Evolutionary conservation across 2,329 filamentous ascomycete species (phyloP), one percentile per base, ranked within the genome.

Genomic region (Leptographium galeiforme): DNA sequence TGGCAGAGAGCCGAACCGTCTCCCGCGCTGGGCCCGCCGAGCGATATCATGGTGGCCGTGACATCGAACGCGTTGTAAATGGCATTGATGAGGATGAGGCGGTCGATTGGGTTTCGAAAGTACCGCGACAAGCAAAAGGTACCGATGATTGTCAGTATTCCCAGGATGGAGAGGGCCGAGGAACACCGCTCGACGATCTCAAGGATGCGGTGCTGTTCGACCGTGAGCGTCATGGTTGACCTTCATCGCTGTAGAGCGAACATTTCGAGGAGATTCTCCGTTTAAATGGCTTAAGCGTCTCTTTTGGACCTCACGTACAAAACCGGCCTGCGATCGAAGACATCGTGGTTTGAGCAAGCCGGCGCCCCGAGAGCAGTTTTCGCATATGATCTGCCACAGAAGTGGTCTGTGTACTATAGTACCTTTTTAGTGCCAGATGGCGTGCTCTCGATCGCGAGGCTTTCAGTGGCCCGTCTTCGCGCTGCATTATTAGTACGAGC

Each of bases 61-160:
- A 67, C 66, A 52, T 70, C 68, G 52, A 67, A 61, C 10, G 64
- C 52, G 46, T 68, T 68, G 58, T 63, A 68, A 47, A 67, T 64
- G 19, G 67, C 61, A 57, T 68, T 68, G 57, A 67, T 65, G 44
- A 68, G 63, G 38, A 68, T 68, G 14, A 68, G 63, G 5, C 67
- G 65, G 53, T 68, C 66, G 55, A 67, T 68, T 10, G 67, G 67
- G 50, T 66, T 68, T 10, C 66, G 63, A 51, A 68, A 68, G 52
- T 67, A 61, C 12, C 57, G 60, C 4, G 66, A 67, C 16, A 57
- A 53, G 55, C 48, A 59, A 47, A 65, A 68, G 4, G 64, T 64
- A 25, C 51, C 53, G 48, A 68, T 62, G 53, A 68, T 68, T 5
- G 63, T 63, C n/a, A 64, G 54, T 33, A 67, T 62, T 13, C 67